A percentile compares a stretch with the other conserved stretches of the same genome.
These are phyloP conservation scores for Lactarius hatsudake DNA, from an alignment of 768 basidiomycete species.

Conservation along the genomic window DNA sequence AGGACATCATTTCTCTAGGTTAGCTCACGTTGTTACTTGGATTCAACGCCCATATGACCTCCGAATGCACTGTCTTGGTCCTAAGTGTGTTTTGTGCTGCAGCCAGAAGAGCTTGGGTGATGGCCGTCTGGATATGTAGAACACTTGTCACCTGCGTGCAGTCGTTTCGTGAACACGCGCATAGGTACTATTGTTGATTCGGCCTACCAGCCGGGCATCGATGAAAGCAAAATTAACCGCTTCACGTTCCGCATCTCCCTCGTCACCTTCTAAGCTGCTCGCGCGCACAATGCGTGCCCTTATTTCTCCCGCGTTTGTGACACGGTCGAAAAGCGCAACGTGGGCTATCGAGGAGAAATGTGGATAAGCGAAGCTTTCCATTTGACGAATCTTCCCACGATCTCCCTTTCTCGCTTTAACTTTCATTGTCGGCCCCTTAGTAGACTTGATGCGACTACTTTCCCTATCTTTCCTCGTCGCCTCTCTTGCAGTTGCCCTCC, in stretches of 20 bases:
- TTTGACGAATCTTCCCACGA: slow-evolving; percentile 31
- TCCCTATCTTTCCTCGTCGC: slow-evolving; percentile 23
- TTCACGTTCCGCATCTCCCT: slow-evolving; percentile 66
- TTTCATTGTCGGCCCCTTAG: neutral
- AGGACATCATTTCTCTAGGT: neutral
- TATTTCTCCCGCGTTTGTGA: slow-evolving; percentile 61
- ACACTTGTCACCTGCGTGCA: slow-evolving; percentile 69
- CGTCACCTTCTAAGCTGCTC: slow-evolving; percentile 52
- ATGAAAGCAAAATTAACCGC: slow-evolving; percentile 91
- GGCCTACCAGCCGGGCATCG: slow-evolving; percentile 70
- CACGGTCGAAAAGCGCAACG: slow-evolving; percentile 62
- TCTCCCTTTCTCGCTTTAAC: neutral
- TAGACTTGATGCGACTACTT: slow-evolving; percentile 12
- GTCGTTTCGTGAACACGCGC: slow-evolving; percentile 1
- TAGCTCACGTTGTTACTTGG: slow-evolving; percentile 77
- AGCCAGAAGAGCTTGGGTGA: slow-evolving; percentile 78
- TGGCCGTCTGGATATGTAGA: slow-evolving; percentile 78
- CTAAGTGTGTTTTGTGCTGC: slow-evolving; percentile 55
- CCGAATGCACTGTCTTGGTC: slow-evolving; percentile 88
- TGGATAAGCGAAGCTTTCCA: slow-evolving; percentile 57
- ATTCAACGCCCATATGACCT: slow-evolving; percentile 83
- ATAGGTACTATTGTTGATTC: neutral
- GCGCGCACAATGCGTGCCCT: slow-evolving; percentile 70
- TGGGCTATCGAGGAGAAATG: slow-evolving; percentile 53
- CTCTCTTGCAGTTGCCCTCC: slow-evolving; percentile 25